Conservation (phyloP, 208 protist genomes). For the Trypanosoma theileri region DNA sequence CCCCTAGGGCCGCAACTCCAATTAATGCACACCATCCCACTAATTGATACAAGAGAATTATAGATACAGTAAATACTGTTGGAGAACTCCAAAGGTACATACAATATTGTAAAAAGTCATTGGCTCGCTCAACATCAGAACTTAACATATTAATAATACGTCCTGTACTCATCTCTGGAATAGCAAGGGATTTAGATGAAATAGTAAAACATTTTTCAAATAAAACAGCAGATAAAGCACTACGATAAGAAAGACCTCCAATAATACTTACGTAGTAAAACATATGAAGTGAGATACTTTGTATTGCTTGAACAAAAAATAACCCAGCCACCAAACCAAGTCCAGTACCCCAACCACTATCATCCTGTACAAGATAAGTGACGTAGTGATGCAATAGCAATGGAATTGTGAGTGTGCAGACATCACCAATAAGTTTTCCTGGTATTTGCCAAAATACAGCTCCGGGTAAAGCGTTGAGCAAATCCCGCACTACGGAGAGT, state of each 20-base stretch:
- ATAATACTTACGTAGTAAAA: conserved; percentile 55
- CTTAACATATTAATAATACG: conserved; percentile 74
- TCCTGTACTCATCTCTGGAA: conserved; percentile 61
- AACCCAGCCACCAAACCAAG: conserved; percentile 36
- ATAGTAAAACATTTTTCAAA: conserved; percentile 66
- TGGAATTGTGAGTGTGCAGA: conserved; percentile 49
- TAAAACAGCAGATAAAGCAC: conserved; percentile 33
- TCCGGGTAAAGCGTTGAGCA: conserved; percentile 7
- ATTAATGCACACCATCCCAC: conserved; percentile 47
- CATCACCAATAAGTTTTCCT: conserved; percentile 34
- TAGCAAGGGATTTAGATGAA: conserved; percentile 18
- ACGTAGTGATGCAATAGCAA: conserved; percentile 51
- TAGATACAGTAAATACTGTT: conserved; percentile 39
- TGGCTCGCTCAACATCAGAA: conserved; percentile 54
- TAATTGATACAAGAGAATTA: conserved; percentile 32
- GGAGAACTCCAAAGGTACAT: conserved; percentile 51
- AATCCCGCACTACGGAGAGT: conserved; percentile 10
- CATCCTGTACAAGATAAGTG: not conserved
- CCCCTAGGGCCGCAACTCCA: conserved; percentile 47
- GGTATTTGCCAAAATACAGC: conserved; percentile 20
- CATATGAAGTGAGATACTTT: conserved; percentile 43
- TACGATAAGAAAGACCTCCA: conserved; percentile 19
- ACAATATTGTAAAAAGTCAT: conserved; percentile 45
- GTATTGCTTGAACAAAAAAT: conserved; percentile 46
- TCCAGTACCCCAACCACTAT: conserved; percentile 30